Percentiles rank a stretch among this genome's conserved stretches.
Conservation (phyloP, 176 grass and related monocot genomes). For the Musa beccarii region DNA sequence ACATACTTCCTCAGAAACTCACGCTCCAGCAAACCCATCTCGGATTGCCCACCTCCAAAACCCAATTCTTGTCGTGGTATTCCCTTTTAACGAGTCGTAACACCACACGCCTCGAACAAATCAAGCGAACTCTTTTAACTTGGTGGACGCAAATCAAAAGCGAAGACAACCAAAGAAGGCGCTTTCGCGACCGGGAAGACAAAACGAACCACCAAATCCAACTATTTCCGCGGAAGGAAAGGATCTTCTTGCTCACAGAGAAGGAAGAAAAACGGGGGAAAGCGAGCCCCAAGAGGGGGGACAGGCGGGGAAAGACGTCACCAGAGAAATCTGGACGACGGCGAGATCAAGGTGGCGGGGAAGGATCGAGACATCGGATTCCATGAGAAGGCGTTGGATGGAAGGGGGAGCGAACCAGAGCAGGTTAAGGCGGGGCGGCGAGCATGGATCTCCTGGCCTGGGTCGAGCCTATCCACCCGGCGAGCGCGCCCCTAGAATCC, state of each 20-base stretch:
- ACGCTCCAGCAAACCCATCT: neutral
- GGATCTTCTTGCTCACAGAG: neutral
- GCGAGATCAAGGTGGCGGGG: neutral
- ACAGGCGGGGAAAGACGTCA: neutral
- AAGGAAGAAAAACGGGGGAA: neutral
- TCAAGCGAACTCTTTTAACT: neutral
- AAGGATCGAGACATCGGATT: constrained; percentile 6
- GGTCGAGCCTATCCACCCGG: neutral
- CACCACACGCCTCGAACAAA: too few relatives aligned
- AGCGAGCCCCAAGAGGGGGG: neutral
- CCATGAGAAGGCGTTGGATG: neutral
- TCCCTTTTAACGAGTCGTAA: neutral
- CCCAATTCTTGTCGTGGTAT: neutral
- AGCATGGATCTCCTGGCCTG: neutral
- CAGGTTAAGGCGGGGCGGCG: neutral
- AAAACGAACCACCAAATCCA: neutral
- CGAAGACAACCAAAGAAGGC: too few relatives aligned
- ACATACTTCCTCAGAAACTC: neutral
- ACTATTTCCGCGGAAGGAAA: neutral
- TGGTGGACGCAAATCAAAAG: neutral
- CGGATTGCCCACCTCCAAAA: neutral
- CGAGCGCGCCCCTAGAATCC: neutral
- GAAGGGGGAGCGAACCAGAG: neutral
- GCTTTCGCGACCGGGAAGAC: neutral
- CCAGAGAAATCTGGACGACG: neutral